A percentile compares a stretch with the other conserved stretches of the same genome.
phyloP scores from a whole-genome alignment of 2,329 filamentous ascomycete genomes.

The Neopestalotiopsis clavispora region DNA sequence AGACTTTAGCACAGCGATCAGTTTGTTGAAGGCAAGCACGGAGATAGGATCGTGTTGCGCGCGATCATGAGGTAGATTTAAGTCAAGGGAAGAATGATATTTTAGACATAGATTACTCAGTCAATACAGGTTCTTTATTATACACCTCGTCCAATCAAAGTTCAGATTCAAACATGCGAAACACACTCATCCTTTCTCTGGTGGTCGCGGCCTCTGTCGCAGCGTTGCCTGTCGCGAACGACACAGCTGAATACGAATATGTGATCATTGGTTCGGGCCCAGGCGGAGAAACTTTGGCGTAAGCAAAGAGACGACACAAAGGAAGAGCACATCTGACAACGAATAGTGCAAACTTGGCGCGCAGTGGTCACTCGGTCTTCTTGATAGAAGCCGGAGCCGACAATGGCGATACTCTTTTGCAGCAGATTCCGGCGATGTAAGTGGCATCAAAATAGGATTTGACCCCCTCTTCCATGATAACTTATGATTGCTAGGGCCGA shows the following conservation, averaged over 20 bases:
- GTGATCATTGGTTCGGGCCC: not conserved
- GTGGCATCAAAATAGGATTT: not conserved
- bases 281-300: not conserved
- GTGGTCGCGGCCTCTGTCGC: not conserved
- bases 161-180: not conserved
- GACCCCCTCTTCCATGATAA: not conserved
- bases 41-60: not conserved
- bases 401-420: slow-evolving; percentile 58
- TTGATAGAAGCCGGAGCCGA: slow-evolving; percentile 65
- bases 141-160: too few relatives aligned
- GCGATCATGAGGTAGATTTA: not conserved
- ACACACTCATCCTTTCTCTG: not conserved
- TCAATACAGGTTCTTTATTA: not conserved
- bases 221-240: not conserved
- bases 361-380: slow-evolving; percentile 61
- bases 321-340: not conserved
- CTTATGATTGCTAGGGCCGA: not conserved
- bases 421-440: slow-evolving; percentile 51
- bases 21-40: not conserved
- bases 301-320: not conserved
- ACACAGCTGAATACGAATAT: not conserved
- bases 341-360: slow-evolving; percentile 45
- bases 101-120: not conserved
- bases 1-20: not conserved
- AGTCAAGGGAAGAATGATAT: not conserved